Evolutionary conservation across 2,329 filamentous ascomycete species (phyloP).

Genomic region (Arthrobotrys megalospora): DNA sequence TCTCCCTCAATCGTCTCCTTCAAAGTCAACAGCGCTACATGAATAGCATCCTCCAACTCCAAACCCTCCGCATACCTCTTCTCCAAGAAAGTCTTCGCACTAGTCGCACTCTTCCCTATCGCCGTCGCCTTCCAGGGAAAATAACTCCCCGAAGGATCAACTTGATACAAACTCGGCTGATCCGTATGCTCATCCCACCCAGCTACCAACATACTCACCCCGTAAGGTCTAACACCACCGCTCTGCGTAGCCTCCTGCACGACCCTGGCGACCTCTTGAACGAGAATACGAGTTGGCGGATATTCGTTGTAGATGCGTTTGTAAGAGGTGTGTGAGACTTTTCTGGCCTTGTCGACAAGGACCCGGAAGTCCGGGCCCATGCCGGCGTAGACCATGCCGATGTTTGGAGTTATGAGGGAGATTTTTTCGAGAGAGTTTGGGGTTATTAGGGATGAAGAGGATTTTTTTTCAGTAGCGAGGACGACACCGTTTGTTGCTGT

Average conservation of each 20-base stretch:
- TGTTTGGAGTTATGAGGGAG: constrained; percentile 97
- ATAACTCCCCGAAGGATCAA: constrained; percentile 98
- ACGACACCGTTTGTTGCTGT: constrained; percentile 98
- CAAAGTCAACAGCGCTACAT: constrained; percentile 95
- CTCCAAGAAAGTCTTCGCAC: constrained; percentile 98
- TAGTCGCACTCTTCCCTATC: constrained; percentile 98
- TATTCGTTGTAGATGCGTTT: constrained; percentile 99
- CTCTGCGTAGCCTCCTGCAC: constrained; percentile 99
- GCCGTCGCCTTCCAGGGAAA: constrained; percentile 99
- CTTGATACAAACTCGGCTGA: constrained; percentile 97
- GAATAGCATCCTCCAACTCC: constrained; percentile 97
- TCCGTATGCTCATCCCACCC: constrained; percentile 99
- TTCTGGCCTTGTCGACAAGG: constrained; percentile 96
- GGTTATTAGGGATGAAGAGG: constrained; percentile 96
- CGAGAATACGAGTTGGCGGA: constrained; percentile 98
- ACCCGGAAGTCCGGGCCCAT: constrained; percentile 99
- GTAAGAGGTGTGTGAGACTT: constrained; percentile 97
- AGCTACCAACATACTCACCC: constrained; percentile 93
- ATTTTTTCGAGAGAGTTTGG: constrained; percentile 95
- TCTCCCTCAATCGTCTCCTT: constrained; percentile 99
- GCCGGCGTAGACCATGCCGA: constrained; percentile 99
- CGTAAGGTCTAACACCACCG: constrained; percentile 95
- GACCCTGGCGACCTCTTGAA: constrained; percentile 96
- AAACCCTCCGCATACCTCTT: constrained; percentile 98
- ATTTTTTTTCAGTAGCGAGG: constrained; percentile 99